phyloP scores from a whole-genome alignment of 805 yeast genomes.

The Teunomyces stri region DNA sequence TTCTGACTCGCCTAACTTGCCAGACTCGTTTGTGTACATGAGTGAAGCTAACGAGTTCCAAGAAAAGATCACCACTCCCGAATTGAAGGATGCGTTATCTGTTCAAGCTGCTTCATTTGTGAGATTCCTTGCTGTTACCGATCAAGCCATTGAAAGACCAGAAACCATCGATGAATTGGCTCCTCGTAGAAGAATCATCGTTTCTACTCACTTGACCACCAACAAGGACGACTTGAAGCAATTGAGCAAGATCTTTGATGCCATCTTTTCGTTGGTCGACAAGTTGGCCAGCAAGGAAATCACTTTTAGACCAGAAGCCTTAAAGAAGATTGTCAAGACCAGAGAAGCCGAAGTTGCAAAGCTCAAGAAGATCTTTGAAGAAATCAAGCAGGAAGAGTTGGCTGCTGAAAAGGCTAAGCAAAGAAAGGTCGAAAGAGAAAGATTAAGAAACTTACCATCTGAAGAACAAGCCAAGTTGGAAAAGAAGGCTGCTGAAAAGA shows the following conservation, averaged over 20 bases:
- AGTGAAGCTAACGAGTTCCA: conserved; percentile 82
- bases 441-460: conserved; percentile 55
- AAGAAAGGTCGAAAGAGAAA: conserved; percentile 62
- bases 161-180: conserved; percentile 51
- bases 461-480: conserved; percentile 79
- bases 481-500: conserved; percentile 76
- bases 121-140: conserved; percentile 76
- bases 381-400: conserved; percentile 60
- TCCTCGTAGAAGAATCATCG: conserved; percentile 51
- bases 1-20: conserved; percentile 66
- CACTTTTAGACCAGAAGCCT: conserved; percentile 69
- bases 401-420: conserved; percentile 71
- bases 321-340: conserved; percentile 70
- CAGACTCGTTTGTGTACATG: conserved; percentile 80
- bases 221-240: conserved; percentile 49
- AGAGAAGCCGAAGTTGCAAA: conserved; percentile 74
- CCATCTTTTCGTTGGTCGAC: conserved; percentile 61
- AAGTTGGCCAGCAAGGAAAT: conserved; percentile 46
- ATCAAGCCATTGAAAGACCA: conserved; percentile 77
- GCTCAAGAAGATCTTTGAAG: conserved; percentile 67
- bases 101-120: conserved; percentile 49
- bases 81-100: conserved; percentile 36
- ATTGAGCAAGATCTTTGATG: conserved; percentile 48
- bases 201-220: conserved; percentile 54
- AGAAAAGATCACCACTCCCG: conserved; percentile 55